These are phyloP conservation scores for Penicillium psychrofluorescens DNA, from an alignment of 495 filamentous ascomycete genomes.

Conservation along the genomic window DNA sequence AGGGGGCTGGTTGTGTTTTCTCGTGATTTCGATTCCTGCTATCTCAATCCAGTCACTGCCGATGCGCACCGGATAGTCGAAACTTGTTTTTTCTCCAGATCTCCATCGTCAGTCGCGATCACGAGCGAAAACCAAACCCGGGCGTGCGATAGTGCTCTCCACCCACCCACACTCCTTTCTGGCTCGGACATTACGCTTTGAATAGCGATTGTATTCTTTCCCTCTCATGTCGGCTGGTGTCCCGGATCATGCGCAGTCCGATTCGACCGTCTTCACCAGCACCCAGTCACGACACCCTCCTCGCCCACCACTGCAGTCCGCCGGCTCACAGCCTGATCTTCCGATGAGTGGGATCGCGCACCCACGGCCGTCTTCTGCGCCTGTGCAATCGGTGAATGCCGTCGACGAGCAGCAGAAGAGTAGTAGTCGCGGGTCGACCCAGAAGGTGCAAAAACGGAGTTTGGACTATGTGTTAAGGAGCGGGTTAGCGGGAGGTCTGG, in stretches of 20 bases:
- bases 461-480: conserved; percentile 75
- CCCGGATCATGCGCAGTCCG: conserved; percentile 24
- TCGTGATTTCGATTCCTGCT: background rate
- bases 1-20: background rate
- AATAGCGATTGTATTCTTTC: conserved; percentile 7
- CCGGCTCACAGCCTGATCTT: conserved; percentile 8
- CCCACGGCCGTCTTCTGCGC: conserved; percentile 15
- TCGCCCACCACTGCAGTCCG: conserved; percentile 8
- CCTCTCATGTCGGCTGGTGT: conserved; percentile 23
- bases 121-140: conserved; percentile 17
- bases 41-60: conserved; percentile 1
- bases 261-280: conserved; percentile 3
- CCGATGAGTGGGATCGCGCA: conserved; percentile 32
- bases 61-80: conserved; percentile 28
- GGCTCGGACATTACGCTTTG: conserved; percentile 7
- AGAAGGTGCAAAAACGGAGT: conserved; percentile 58
- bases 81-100: conserved; percentile 9
- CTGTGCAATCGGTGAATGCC: conserved; percentile 1
- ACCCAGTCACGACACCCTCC: conserved; percentile 2
- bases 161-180: conserved; percentile 6
- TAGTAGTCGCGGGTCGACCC: conserved; percentile 14
- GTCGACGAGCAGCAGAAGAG: background rate
- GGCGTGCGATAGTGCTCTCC: background rate
- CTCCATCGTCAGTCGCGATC: conserved; percentile 23
- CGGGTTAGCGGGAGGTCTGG: conserved; percentile 78